Evolutionary conservation across 495 filamentous ascomycete species (phyloP), one percentile per base, ranked within the genome.

Genomic region (Saxophila tyrrhenica): DNA sequence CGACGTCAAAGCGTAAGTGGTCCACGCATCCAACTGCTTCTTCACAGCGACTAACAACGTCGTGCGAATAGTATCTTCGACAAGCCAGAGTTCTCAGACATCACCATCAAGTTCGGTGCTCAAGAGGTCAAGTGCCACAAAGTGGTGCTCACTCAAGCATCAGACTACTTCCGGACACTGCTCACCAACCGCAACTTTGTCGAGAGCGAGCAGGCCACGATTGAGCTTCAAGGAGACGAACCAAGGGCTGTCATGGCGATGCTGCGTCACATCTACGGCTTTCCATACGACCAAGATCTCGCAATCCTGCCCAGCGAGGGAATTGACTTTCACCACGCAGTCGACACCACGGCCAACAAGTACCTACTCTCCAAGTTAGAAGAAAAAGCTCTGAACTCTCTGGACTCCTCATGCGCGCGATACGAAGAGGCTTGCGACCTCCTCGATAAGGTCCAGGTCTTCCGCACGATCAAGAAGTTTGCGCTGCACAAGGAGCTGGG

Each of bases 231-330:
- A 20, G 64, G 68, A 39, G 69, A 69, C 46, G 68, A 70, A 48
- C 42, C 62, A 32, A 66, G 69, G 47, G 66, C 65, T n/a, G 66
- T 70, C n/a, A 65, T 67, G 43, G 64, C 67, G 22, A 68, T 70
- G 65, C 62, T 70, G 11, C 38, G 66, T 53, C 69, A 60, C 20
- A 23, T 58, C 20, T 58, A 58, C 51, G 42, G 50, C 24, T 48
- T 48, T 24, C 32, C 47, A 15, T 58, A 58, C 51, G 43, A n/a
- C n/a, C n/a, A 48, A 23, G 22, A 51, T 32, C 22, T 15, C 32
- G 35, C 50, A 2, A 24, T 7, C 13, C 1, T 17, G 10, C 5
- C 20, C 2, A 23, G 1, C 11, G 38, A 20, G 8, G 45, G 29
- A 15, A 2, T 25, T 2, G 39, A 39, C n/a, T 52, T 51, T 47